Evolutionary conservation across 2,329 filamentous ascomycete species (phyloP).

Genomic region (Epichloe baconii): DNA sequence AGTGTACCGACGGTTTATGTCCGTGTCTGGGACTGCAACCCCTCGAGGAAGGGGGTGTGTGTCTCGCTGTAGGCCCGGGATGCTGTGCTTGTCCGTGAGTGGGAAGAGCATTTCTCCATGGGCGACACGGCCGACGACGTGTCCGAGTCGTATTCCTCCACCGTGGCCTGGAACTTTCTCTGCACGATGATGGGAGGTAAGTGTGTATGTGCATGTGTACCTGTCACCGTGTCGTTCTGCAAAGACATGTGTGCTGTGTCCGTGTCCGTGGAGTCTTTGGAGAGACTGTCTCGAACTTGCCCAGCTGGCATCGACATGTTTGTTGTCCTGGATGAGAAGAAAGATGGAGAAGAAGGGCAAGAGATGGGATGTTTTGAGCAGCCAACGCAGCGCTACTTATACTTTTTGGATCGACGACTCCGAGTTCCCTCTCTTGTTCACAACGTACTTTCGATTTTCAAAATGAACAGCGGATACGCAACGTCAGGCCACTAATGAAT

Average conservation of each 20-base stretch:
- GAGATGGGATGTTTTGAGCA: background rate
- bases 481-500: too few relatives aligned
- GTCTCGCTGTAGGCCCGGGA: background rate
- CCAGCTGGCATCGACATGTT: background rate
- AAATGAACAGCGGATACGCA: too few relatives aligned
- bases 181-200: background rate
- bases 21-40: constrained; percentile 8
- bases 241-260: background rate
- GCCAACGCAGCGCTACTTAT: too few relatives aligned
- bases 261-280: background rate
- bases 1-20: constrained; percentile 17
- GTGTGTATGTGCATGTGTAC: background rate
- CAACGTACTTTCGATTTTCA: too few relatives aligned
- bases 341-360: background rate
- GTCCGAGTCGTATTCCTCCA: constrained; percentile 10
- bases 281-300: background rate
- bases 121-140: background rate
- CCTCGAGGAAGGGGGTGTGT: constrained; percentile 3
- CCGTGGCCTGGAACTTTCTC: constrained; percentile 9
- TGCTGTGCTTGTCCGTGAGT: background rate
- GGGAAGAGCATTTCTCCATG: background rate
- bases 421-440: too few relatives aligned
- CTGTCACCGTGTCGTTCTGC: background rate
- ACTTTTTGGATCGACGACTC: too few relatives aligned
- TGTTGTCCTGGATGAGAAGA: background rate